Conservation (phyloP, 257 asterid species). For the Fraxinus quadrangulata region DNA sequence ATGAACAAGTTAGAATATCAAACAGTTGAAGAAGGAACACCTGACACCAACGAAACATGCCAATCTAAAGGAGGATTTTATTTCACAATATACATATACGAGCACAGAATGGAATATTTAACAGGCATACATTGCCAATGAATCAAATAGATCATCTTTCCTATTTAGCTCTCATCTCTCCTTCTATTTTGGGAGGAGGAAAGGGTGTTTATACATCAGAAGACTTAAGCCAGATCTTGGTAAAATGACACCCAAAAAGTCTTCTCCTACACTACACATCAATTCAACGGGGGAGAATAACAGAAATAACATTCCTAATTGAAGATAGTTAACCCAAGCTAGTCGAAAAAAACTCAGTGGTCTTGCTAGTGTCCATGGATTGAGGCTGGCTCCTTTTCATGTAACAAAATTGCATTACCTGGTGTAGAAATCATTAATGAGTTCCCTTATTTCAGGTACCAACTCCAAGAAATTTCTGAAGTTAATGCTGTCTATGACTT, state of each 20-base stretch:
- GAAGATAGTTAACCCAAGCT: background rate
- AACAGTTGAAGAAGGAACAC: conserved; percentile 8
- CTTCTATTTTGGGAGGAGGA: background rate
- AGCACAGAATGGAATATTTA: background rate
- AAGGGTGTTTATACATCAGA: conserved; percentile 1
- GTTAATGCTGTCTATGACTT: conserved; percentile 87
- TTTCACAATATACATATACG: background rate
- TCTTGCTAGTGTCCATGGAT: background rate
- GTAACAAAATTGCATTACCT: conserved; percentile 52
- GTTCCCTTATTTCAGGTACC: conserved; percentile 96
- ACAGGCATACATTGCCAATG: background rate
- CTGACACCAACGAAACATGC: conserved; percentile 6
- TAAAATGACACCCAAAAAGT: background rate
- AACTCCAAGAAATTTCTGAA: conserved; percentile 90
- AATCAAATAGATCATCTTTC: background rate
- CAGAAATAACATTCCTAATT: background rate
- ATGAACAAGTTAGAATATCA: background rate
- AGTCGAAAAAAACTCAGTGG: background rate
- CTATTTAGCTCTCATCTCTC: background rate
- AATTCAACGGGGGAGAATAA: background rate
- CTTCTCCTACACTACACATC: background rate
- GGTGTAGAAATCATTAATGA: conserved; percentile 86
- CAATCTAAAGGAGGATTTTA: background rate
- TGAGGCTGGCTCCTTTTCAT: background rate
- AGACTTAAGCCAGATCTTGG: background rate